Evolutionary conservation across 371 early-diverging fungal species (phyloP).

Genomic region (Mortierella sp.): DNA sequence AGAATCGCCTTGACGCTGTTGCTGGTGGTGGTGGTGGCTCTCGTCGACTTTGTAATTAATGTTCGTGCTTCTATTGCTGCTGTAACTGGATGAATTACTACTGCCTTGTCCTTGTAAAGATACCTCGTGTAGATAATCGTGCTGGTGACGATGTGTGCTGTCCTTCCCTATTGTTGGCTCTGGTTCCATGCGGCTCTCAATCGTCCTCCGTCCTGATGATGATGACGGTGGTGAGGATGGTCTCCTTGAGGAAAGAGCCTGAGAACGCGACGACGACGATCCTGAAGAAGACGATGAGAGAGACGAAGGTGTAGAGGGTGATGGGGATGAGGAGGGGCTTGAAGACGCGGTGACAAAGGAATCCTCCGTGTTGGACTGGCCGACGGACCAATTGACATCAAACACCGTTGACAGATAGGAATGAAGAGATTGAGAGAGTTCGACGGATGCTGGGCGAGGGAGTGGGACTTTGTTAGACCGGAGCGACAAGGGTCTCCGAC

Average conservation of each 20-base stretch:
- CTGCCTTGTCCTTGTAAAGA: background rate
- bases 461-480: constrained; percentile 30
- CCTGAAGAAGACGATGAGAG: background rate
- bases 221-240: background rate
- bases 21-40: background rate
- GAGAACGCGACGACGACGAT: constrained; percentile 3
- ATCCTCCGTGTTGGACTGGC: constrained; percentile 37
- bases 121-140: background rate
- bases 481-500: constrained; percentile 29
- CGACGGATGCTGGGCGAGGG: constrained; percentile 39
- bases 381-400: constrained; percentile 53
- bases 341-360: constrained; percentile 10
- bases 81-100: background rate
- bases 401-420: constrained; percentile 51
- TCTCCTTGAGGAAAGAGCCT: background rate
- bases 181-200: background rate
- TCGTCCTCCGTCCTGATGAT: background rate
- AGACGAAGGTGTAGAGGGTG: background rate
- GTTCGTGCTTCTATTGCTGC: background rate
- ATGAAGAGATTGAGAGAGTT: constrained; percentile 41
- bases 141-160: background rate
- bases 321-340: background rate
- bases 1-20: background rate
- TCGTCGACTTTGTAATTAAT: constrained; percentile 5
- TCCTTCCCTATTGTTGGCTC: background rate